phyloP scores from a whole-genome alignment of 345 rosid genomes.

The Salix purpurea region DNA sequence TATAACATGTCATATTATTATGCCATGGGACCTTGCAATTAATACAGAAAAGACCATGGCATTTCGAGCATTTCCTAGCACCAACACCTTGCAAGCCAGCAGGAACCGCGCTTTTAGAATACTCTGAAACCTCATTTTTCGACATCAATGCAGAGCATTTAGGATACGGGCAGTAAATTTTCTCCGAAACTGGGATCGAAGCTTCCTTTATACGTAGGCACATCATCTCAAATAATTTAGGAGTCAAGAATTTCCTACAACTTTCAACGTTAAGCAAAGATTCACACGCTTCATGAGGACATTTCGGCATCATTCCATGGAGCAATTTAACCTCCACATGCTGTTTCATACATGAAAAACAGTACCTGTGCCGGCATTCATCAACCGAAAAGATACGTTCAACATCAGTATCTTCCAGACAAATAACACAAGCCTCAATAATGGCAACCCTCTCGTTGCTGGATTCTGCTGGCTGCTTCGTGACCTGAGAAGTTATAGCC shows the following conservation, averaged over 20 bases:
- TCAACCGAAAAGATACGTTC: conserved; percentile 56
- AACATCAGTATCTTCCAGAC: conserved; percentile 44
- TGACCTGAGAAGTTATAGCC: conserved; percentile 65
- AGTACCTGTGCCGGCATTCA: conserved; percentile 66
- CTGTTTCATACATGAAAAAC: conserved; percentile 79
- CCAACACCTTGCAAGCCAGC: conserved; percentile 23
- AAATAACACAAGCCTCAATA: conserved; percentile 61
- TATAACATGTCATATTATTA: conserved; percentile 35
- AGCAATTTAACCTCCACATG: conserved; percentile 74
- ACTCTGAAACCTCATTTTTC: conserved; percentile 38
- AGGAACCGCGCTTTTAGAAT: conserved; percentile 25
- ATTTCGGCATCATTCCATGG: conserved; percentile 51
- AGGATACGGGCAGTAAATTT: conserved; percentile 72
- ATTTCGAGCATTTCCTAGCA: conserved; percentile 63
- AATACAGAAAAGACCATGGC: conserved; percentile 49
- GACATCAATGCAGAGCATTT: conserved; percentile 77
- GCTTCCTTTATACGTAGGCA: conserved; percentile 58
- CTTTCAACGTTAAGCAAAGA: conserved; percentile 47
- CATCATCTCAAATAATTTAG: conserved; percentile 56
- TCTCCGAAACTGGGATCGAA: conserved; percentile 53
- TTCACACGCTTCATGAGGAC: conserved; percentile 70
- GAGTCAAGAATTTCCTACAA: conserved; percentile 55
- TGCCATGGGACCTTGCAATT: conserved; percentile 89
- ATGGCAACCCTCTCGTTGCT: conserved; percentile 14
- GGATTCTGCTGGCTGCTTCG: conserved; percentile 37